Percentiles rank a stretch among this genome's conserved stretches.
These are phyloP conservation scores for Ceratocystis alfenasii DNA, from an alignment of 2,329 filamentous ascomycete species.

Conservation along the genomic window DNA sequence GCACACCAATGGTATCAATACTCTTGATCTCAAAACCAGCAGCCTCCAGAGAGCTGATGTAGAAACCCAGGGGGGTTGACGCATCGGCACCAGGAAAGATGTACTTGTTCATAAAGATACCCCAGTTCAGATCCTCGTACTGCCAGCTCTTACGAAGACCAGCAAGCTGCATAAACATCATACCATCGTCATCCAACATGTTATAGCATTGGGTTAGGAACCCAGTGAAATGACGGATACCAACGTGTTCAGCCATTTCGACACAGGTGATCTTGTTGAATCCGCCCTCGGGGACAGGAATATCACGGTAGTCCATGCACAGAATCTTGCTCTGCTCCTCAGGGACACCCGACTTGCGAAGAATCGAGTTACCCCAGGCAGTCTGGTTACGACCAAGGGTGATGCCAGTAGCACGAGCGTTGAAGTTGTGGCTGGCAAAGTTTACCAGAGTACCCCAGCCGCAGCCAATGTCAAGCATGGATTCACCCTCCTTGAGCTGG, in stretches of 20 bases:
- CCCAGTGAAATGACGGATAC: slow-evolving; percentile 69
- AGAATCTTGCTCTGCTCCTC: slow-evolving; percentile 85
- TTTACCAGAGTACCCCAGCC: slow-evolving; percentile 95
- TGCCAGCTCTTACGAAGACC: slow-evolving; percentile 93
- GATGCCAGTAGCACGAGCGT: slow-evolving; percentile 72
- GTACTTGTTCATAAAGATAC: slow-evolving; percentile 99
- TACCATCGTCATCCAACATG: slow-evolving; percentile 92
- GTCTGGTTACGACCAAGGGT: slow-evolving; percentile 95
- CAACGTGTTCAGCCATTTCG: slow-evolving; percentile 98
- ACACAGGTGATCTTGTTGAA: slow-evolving; percentile 88
- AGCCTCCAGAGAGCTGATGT: slow-evolving; percentile 71
- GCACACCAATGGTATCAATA: slow-evolving; percentile 86
- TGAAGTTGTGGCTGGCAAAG: slow-evolving; percentile 87
- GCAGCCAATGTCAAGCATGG: slow-evolving; percentile 86
- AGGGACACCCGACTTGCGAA: slow-evolving; percentile 67
- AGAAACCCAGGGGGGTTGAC: slow-evolving; percentile 80
- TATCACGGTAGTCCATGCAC: slow-evolving; percentile 96
- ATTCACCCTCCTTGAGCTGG: slow-evolving; percentile 65
- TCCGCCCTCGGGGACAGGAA: slow-evolving; percentile 43
- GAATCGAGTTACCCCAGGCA: slow-evolving; percentile 84
- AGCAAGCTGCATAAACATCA: slow-evolving; percentile 92
- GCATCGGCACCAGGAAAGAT: slow-evolving; percentile 95
- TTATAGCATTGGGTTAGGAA: slow-evolving; percentile 83
- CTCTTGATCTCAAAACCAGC: slow-evolving; percentile 73
- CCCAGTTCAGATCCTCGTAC: slow-evolving; percentile 96